phyloP scores from a whole-genome alignment of 2,329 filamentous ascomycete genomes.

The Neopestalotiopsis clavispora region DNA sequence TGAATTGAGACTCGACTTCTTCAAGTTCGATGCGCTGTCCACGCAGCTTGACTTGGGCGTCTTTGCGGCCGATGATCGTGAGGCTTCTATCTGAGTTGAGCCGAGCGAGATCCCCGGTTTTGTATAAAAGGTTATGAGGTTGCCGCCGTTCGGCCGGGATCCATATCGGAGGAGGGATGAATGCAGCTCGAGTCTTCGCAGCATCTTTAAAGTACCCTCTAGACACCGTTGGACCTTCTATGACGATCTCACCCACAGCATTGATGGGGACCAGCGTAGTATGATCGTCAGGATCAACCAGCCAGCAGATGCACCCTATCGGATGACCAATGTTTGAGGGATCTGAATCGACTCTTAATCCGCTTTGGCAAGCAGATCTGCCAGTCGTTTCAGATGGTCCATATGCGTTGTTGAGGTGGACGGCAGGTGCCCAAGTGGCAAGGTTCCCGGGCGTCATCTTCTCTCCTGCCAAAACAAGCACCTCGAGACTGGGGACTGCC shows the following conservation, averaged over 20 bases:
- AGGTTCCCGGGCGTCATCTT: neutral
- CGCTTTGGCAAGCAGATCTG: neutral
- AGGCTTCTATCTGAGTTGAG: slow-evolving; percentile 35
- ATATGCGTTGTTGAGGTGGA: neutral
- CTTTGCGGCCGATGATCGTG: slow-evolving; percentile 28
- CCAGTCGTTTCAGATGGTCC: neutral
- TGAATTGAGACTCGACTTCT: slow-evolving; percentile 4
- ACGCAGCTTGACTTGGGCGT: slow-evolving; percentile 16
- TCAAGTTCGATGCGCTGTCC: slow-evolving; percentile 14
- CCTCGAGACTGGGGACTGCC: neutral
- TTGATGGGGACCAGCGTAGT: slow-evolving; percentile 22
- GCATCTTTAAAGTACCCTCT: slow-evolving; percentile 49
- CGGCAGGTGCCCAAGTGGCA: neutral
- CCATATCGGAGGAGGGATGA: slow-evolving; percentile 46
- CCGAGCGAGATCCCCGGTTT: slow-evolving; percentile 6
- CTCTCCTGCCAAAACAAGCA: neutral
- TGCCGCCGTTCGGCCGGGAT: slow-evolving; percentile 12
- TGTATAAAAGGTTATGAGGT: neutral
- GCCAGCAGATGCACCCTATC: slow-evolving; percentile 17
- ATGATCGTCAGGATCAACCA: slow-evolving; percentile 20
- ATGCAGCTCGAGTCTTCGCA: slow-evolving; percentile 45
- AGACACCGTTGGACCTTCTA: slow-evolving; percentile 44
- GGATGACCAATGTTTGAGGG: neutral
- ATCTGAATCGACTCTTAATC: too few species aligned
- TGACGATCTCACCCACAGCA: slow-evolving; percentile 25